Base-by-base conservation (phyloP, 176 grass and related monocot genomes). In the Thalia dealbata region DNA sequence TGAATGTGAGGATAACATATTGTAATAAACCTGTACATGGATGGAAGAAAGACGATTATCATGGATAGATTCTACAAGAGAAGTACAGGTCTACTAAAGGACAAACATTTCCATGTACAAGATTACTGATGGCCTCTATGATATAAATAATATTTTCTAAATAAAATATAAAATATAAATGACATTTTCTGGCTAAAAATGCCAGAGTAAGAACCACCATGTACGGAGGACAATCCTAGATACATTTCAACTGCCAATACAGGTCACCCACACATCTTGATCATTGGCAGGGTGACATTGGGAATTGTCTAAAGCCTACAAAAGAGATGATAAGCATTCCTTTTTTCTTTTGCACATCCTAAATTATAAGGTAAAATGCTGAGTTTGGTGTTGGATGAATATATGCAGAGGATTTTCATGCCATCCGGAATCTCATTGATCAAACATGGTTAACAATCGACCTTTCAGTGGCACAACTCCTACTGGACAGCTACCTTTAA, bases 1-100 rank as follows among this genome's bases (percentile, higher is more conserved):
- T 62, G 86, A 83, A 70, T 76, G 64, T 67, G 84, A 86, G 65
- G 71, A 73, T 78, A 84, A 42, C 51, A 84, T 90, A 80, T 89
- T 90, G 81, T 89, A 91, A 64, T 90, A 91, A 50, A 96, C 74
- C 89, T 96, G 78, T 73, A 82, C 46, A 70, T 69, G n/a, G 73
- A 75, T 25, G n/a, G 38, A 18, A 80, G 56, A 66, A 81, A 77
- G 76, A 46, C 71, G 82, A 16, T 22, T 3, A 84, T 78, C 77
- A 12, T 15, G 45, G 16, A 61, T 44, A 48, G 29, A 23, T 48
- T 68, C 69, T 5, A 22, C 32, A 77, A 65, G 50, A 32, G 23
- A 51, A 29, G 15, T 50, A 82, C 73, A 81, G 25, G 60, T 64
- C 29, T 67, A 21, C 64, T 21, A 41, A 41, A 11, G 7, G 42